Evolutionary conservation across 2,329 filamentous ascomycete genomes (phyloP).

Genomic region (Microdochium bolleyi): DNA sequence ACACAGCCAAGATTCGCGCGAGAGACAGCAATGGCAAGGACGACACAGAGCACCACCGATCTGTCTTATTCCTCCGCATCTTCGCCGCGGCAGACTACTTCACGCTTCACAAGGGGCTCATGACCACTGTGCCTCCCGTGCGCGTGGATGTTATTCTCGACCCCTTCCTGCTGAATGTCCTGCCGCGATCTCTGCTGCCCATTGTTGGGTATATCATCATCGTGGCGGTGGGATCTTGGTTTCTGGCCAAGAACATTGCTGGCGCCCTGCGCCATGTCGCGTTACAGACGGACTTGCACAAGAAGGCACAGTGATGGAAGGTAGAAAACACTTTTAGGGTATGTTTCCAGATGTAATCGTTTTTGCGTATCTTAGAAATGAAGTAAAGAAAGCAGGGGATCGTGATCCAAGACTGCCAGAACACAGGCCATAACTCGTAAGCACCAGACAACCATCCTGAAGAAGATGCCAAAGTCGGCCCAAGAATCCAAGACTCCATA

Average conservation of each 20-base stretch:
- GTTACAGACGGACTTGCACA: slow-evolving; percentile 15
- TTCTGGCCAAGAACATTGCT: slow-evolving; percentile 30
- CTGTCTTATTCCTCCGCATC: slow-evolving; percentile 62
- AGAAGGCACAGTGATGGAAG: slow-evolving; percentile 28
- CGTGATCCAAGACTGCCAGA: background rate
- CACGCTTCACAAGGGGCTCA: slow-evolving; percentile 63
- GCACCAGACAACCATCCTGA: slow-evolving; percentile 1
- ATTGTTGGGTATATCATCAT: slow-evolving; percentile 60
- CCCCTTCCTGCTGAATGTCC: slow-evolving; percentile 70
- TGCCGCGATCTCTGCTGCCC: slow-evolving; percentile 70
- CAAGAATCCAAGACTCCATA: background rate
- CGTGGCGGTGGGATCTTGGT: slow-evolving; percentile 44
- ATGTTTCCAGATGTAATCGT: background rate
- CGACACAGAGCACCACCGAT: background rate
- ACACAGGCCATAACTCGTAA: background rate
- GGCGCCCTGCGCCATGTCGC: slow-evolving; percentile 19
- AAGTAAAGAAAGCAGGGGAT: slow-evolving; percentile 4
- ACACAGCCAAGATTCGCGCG: background rate
- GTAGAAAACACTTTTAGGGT: background rate
- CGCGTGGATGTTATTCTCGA: slow-evolving; percentile 79
- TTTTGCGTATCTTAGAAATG: slow-evolving; percentile 11
- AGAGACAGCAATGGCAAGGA: background rate
- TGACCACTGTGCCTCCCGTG: slow-evolving; percentile 67
- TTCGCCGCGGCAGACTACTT: slow-evolving; percentile 79
- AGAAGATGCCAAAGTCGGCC: background rate